Evolutionary conservation across 257 asterid genomes (phyloP), one percentile per base, ranked within the genome.

Genomic region (Forsythia viridissima): DNA sequence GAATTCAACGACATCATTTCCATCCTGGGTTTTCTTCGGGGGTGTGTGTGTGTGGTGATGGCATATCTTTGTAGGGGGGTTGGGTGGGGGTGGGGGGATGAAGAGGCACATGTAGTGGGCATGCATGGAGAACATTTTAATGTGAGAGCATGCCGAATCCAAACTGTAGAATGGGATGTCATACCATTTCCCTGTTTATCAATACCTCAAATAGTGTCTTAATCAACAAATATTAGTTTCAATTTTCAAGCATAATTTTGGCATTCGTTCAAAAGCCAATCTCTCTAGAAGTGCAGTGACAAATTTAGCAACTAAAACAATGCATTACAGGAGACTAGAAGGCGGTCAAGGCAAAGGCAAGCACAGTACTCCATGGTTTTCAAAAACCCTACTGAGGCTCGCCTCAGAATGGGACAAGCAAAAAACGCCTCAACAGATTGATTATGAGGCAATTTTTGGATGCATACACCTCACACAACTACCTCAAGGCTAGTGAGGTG

Each of bases 1-100:
- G 73, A 57, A 79, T 12, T 41, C 74, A 67, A 36, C 68, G 81
- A 41, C 61, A 84, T 85, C 76, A 84, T 76, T 84, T 70, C 68
- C 84, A 68, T 70, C 79, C 79, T 57, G 43, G 24, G 21, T 2
- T 52, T 15, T 52, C 63, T 52, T 52, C 63, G 10, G 12, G 24
- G 36, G 8, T 1, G 16, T 16, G 30, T 18, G 68, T 11, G 34
- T 4, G 41, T 12, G 73, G 51, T 24, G 70, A 12, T 6, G 65
- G 52, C 18, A 63, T 9, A 30, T 63, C 40, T 63, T 24, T 8
- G 70, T 8, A 24, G 24, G 24, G 24, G 24, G 24, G 24, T 24
- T 24, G 24, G 24, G 24, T 24, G 0, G 24, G 24, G 24, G 0
- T 24, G 24, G 24, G 24, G 68, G 52, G 52, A 18, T 9, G 41